A percentile compares a stretch with the other conserved stretches of the same genome.
phyloP scores from a whole-genome alignment of 495 filamentous ascomycete species.

The Cudoniella acicularis region DNA sequence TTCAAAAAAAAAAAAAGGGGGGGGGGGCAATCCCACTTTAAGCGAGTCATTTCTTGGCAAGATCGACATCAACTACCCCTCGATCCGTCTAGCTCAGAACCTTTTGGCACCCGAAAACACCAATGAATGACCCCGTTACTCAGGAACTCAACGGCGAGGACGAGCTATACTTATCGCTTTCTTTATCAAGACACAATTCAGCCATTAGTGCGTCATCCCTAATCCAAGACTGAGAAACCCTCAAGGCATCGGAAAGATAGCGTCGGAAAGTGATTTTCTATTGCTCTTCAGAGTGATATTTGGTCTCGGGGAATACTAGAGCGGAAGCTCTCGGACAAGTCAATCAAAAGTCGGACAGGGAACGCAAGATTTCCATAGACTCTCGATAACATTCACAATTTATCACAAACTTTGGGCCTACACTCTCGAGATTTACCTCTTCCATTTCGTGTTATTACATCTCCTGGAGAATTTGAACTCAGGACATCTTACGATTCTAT shows the following conservation, averaged over 20 bases:
- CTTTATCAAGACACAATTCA: background rate
- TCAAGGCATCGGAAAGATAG: background rate
- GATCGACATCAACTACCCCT: background rate
- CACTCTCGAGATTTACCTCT: too few species aligned
- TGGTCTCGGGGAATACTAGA: too few species aligned
- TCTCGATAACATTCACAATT: too few species aligned
- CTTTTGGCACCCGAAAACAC: background rate
- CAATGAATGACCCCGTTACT: background rate
- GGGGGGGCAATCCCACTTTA: background rate
- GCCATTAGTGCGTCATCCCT: background rate
- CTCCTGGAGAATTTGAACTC: too few species aligned
- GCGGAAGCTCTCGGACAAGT: too few species aligned
- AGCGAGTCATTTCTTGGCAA: background rate
- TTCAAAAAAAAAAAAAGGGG: too few species aligned
- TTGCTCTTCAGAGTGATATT: too few species aligned
- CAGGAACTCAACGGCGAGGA: too few species aligned
- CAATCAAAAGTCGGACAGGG: too few species aligned
- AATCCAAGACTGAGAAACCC: background rate
- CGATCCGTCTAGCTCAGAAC: background rate
- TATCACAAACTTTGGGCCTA: too few species aligned
- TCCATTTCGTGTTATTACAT: too few species aligned
- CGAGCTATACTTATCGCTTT: background rate
- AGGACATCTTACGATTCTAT: background rate
- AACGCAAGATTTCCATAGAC: too few species aligned
- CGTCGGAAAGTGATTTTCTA: background rate